These are phyloP conservation scores for Pisolithus thermaeus DNA, from an alignment of 1,284 basidiomycete genomes.

Conservation along the genomic window DNA sequence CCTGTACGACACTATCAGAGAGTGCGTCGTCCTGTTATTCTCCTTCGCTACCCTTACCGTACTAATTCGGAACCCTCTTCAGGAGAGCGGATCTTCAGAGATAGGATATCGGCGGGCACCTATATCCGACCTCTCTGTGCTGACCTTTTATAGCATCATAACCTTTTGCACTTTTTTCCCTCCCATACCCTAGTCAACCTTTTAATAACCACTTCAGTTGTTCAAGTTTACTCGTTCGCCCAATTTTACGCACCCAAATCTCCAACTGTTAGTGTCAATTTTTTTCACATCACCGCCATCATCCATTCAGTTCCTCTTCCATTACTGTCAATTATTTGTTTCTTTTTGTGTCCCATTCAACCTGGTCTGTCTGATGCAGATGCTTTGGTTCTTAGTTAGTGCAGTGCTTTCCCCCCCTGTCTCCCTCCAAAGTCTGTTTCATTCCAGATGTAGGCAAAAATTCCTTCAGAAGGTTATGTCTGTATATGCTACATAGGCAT, in stretches of 20 bases:
- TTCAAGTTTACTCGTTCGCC: slow-evolving; percentile 5
- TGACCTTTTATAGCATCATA: slow-evolving; percentile 7
- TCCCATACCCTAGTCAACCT: slow-evolving; percentile 25
- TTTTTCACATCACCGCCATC: background rate
- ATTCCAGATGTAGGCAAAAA: slow-evolving; percentile 10
- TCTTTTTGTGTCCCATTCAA: slow-evolving; percentile 8
- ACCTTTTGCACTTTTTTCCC: background rate
- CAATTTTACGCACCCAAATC: slow-evolving; percentile 6
- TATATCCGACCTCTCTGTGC: slow-evolving; percentile 8
- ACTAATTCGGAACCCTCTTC: slow-evolving; percentile 12
- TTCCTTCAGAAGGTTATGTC: background rate
- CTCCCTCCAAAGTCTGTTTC: slow-evolving; percentile 4
- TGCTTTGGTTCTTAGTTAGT: too few relatives aligned
- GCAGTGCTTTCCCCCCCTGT: background rate
- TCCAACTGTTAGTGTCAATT: slow-evolving; percentile 16
- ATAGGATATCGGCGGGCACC: slow-evolving; percentile 27
- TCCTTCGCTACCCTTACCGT: slow-evolving; percentile 5
- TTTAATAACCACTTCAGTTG: background rate
- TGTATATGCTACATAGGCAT: slow-evolving; percentile 23
- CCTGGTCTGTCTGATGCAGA: background rate
- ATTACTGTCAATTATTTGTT: slow-evolving; percentile 18
- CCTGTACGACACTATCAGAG: slow-evolving; percentile 83
- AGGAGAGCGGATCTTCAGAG: slow-evolving; percentile 44
- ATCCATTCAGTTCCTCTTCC: slow-evolving; percentile 4
- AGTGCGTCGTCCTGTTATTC: slow-evolving; percentile 49